Evolutionary conservation across 129 eudicot species (phyloP).

Genomic region (Centella asiatica): DNA sequence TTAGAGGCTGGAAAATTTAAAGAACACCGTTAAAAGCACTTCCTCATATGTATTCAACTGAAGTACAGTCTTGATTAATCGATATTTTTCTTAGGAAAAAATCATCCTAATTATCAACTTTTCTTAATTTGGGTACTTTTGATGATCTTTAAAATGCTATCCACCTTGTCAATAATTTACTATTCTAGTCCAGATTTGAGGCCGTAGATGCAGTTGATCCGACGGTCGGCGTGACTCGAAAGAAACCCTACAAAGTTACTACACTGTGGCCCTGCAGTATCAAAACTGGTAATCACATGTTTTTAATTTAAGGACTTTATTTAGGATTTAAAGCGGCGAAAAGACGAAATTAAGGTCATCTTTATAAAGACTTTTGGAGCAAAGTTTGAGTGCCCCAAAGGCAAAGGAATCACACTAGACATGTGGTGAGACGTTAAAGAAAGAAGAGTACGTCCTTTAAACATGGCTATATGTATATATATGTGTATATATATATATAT

Average conservation of each 20-base stretch:
- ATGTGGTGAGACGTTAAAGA: constrained; percentile 30
- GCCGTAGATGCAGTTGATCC: not conserved
- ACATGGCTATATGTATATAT: constrained; percentile 7
- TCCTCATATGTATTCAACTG: too few relatives aligned
- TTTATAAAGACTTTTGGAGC: constrained; percentile 24
- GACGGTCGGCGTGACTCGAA: not conserved
- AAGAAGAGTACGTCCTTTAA: constrained; percentile 15
- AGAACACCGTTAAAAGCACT: too few relatives aligned
- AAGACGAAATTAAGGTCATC: constrained; percentile 18
- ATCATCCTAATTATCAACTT: too few relatives aligned
- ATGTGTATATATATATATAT: not conserved
- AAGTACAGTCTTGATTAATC: too few relatives aligned
- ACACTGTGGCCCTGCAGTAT: constrained; percentile 20
- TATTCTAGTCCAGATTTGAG: not conserved
- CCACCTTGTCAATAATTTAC: not conserved
- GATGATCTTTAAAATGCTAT: not conserved
- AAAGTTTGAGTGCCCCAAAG: constrained; percentile 31
- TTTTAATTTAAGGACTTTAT: constrained; percentile 45
- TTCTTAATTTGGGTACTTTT: too few relatives aligned
- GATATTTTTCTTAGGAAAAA: too few relatives aligned
- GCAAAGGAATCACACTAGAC: constrained; percentile 31
- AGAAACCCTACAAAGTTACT: constrained; percentile 9
- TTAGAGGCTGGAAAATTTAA: too few relatives aligned
- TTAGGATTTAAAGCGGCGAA: constrained; percentile 44
- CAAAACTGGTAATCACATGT: constrained; percentile 42